Evolutionary conservation across 2,329 filamentous ascomycete species (phyloP).

Genomic region (Alternaria postmessia): DNA sequence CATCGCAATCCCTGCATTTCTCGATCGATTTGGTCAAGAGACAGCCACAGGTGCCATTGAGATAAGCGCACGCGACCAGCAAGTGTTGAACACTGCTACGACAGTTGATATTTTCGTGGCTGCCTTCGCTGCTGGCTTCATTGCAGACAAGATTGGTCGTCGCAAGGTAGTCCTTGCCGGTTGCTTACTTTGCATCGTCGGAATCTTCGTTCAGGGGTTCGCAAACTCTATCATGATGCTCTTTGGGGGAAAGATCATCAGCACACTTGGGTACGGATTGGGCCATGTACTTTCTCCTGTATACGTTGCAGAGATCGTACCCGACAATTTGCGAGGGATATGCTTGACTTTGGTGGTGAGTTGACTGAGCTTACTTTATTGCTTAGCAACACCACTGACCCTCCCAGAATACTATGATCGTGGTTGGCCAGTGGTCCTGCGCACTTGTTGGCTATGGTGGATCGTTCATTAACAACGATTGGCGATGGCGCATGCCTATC

Average conservation of each 20-base stretch:
- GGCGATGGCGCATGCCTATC: neutral
- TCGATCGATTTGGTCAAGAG: neutral
- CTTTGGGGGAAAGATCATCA: too few relatives aligned
- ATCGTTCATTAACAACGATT: too few relatives aligned
- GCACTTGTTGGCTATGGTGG: neutral
- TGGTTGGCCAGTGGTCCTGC: neutral
- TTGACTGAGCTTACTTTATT: neutral
- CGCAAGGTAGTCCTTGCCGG: neutral
- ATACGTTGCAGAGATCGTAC: neutral
- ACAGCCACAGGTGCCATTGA: neutral
- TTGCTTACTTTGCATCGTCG: neutral
- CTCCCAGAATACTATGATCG: neutral
- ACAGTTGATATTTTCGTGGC: neutral
- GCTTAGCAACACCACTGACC: neutral
- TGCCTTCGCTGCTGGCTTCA: neutral
- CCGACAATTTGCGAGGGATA: neutral
- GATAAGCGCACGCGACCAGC: neutral
- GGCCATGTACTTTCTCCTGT: neutral
- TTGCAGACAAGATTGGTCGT: neutral
- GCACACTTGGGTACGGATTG: too few relatives aligned
- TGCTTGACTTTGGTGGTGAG: neutral
- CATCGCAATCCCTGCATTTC: neutral
- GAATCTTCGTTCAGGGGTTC: neutral
- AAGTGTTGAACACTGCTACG: neutral
- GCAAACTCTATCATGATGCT: too few relatives aligned